Percentiles rank a stretch among this genome's conserved stretches.
These are phyloP conservation scores for Herpotrichia juniperi DNA, from an alignment of 2,329 filamentous ascomycete species.

Conservation along the genomic window DNA sequence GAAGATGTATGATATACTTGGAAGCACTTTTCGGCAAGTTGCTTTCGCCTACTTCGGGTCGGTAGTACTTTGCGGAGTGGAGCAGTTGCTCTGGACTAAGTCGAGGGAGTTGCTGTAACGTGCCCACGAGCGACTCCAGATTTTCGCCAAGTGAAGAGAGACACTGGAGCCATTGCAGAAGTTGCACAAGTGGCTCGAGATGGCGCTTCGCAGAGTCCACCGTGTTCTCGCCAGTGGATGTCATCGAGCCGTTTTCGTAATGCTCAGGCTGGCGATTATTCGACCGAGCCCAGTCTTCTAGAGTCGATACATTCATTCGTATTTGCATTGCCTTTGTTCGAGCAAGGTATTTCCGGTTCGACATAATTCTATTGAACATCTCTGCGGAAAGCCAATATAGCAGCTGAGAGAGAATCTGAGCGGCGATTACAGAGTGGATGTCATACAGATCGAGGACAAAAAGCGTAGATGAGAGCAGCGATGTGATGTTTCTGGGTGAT, in stretches of 20 bases:
- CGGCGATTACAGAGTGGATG: conserved; percentile 93
- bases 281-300: conserved; percentile 93
- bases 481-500: conserved; percentile 93
- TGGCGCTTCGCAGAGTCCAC: conserved; percentile 84
- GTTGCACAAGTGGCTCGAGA: conserved; percentile 86
- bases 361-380: conserved; percentile 98
- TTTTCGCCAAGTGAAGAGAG: conserved; percentile 95
- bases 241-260: conserved; percentile 90
- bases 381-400: conserved; percentile 97
- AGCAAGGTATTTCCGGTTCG: conserved; percentile 90
- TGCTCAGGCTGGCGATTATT: conserved; percentile 96
- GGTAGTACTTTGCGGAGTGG: conserved; percentile 90
- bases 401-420: conserved; percentile 89
- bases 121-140: conserved; percentile 84
- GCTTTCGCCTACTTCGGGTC: conserved; percentile 94
- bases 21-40: conserved; percentile 84
- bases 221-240: conserved; percentile 82
- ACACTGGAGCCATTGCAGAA: conserved; percentile 96
- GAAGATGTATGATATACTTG: conserved; percentile 81
- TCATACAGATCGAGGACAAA: conserved; percentile 99
- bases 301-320: conserved; percentile 93
- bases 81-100: conserved; percentile 88
- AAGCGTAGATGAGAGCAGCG: conserved; percentile 89
- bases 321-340: conserved; percentile 99
- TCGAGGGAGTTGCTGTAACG: conserved; percentile 84